Conservation (phyloP, 2,329 filamentous ascomycete genomes). For the Bimuria novae-zelandiae region DNA sequence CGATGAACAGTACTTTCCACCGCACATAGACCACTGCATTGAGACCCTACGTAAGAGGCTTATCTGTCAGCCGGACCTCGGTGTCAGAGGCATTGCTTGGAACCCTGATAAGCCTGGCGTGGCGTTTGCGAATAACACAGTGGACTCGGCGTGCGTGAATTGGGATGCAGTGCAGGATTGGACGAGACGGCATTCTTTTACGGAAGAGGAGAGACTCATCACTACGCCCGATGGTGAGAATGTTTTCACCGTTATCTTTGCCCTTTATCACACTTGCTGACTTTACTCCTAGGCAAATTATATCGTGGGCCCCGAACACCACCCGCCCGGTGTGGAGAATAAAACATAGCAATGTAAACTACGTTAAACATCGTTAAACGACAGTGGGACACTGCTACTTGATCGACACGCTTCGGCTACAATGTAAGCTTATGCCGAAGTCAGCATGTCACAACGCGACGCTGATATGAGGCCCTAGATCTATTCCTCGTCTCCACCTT, state of each 20-base stretch:
- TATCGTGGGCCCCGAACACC: constrained; percentile 11
- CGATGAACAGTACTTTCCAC: constrained; percentile 8
- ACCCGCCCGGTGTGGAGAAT: constrained; percentile 13
- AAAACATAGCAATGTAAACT: not conserved
- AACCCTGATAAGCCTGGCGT: constrained; percentile 12
- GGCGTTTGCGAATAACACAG: constrained; percentile 15
- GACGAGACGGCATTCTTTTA: constrained; percentile 11
- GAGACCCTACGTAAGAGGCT: constrained; percentile 11
- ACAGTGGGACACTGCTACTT: not conserved
- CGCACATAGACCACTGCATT: constrained; percentile 16
- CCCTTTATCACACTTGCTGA: no score
- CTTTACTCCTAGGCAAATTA: no score
- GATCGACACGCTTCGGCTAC: no score
- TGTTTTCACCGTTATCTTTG: no score
- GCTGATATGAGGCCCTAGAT: no score
- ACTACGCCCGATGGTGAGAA: no score
- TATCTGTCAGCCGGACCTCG: constrained; percentile 13
- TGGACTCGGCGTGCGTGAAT: constrained; percentile 11
- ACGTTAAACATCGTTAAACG: not conserved
- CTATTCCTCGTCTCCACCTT: no score
- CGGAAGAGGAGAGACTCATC: no score
- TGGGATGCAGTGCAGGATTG: constrained; percentile 12
- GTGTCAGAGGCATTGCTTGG: constrained; percentile 12
- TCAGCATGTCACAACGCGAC: no score
- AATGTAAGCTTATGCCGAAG: no score